phyloP scores from a whole-genome alignment of 1,284 basidiomycete species.

The Sparassis latifolia region DNA sequence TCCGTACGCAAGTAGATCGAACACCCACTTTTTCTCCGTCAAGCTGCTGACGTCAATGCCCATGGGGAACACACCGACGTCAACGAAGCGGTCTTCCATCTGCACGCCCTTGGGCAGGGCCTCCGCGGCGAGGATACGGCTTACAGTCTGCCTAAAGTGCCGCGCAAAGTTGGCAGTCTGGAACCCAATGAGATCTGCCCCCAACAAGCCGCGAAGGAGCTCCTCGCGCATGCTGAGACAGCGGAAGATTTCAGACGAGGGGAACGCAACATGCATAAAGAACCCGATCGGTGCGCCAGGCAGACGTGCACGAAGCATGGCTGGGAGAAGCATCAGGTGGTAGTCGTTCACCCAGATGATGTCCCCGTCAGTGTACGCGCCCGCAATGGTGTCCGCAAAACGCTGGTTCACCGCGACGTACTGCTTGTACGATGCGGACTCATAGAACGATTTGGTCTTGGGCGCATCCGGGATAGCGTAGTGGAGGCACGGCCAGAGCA shows the following conservation, averaged over 20 bases:
- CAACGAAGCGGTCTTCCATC: slow-evolving; percentile 60
- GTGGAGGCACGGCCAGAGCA: slow-evolving; percentile 85
- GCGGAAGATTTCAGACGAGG: slow-evolving; percentile 83
- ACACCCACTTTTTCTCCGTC: slow-evolving; percentile 54
- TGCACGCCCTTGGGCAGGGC: slow-evolving; percentile 82
- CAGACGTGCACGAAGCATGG: slow-evolving; percentile 58
- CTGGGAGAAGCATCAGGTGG: slow-evolving; percentile 80
- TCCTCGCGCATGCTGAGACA: slow-evolving; percentile 67
- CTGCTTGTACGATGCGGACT: slow-evolving; percentile 70
- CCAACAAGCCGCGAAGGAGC: slow-evolving; percentile 70
- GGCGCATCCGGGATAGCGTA: slow-evolving; percentile 84
- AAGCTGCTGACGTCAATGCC: slow-evolving; percentile 78
- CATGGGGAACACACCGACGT: slow-evolving; percentile 85
- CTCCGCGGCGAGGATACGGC: slow-evolving; percentile 75
- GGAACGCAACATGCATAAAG: slow-evolving; percentile 88
- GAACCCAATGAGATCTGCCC: slow-evolving; percentile 72
- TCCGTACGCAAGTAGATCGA: background rate
- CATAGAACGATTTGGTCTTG: slow-evolving; percentile 76
- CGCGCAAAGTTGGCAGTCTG: slow-evolving; percentile 80
- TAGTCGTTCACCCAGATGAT: slow-evolving; percentile 85
- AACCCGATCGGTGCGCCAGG: slow-evolving; percentile 76
- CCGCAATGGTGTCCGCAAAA: slow-evolving; percentile 75
- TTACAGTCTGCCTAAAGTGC: slow-evolving; percentile 80
- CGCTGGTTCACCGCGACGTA: slow-evolving; percentile 80
- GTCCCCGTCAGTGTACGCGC: slow-evolving; percentile 74